Evolutionary conservation across 768 basidiomycete species (phyloP), one percentile per base, ranked within the genome.

Genomic region (Wakefieldia striispora): DNA sequence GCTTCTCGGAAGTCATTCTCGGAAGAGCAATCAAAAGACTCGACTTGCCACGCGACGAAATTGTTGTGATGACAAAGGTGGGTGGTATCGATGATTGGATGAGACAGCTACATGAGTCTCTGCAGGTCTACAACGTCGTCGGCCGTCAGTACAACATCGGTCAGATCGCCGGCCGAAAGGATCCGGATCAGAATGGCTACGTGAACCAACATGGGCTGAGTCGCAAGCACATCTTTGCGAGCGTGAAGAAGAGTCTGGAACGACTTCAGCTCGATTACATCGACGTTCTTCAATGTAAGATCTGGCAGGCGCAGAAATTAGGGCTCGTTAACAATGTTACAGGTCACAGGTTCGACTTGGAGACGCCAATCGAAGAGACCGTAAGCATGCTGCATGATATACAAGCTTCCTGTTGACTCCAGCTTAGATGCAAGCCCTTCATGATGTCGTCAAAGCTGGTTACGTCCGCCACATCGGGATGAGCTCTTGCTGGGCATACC

Each of bases 21-120:
- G 88, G 88, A 11, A 83, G 85, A 56, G 86, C 81, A 3, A 82
- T 91, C 69, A 86, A 84, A 58, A 60, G 80, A 53, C 74, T 79
- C 54, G 63, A 81, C 19, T 72, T 88, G 12, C 86, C 86, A n/a
- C 79, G 88, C 2, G 83, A 85, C 13, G 80, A 84, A 55, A 81
- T 90, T 39, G 88, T 91, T 16, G 78, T 91, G 14, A 76, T 91
- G 73, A 88, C 89, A 47, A 91, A 91, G 70, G 81, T 80, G 35
- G 19, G 48, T 36, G 24, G 4, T 37, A 11, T 40, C 26, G 11
- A 23, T 20, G 20, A 14, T 41, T 23, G 37, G 35, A 38, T 33
- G 27, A 26, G 35, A 31, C 13, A 8, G 14, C 19, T 8, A 39
- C 27, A 19, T 8, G 24, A 23, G 23, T 33, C 20, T 19, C 33